Percentiles rank a stretch among this genome's conserved stretches.
Conservation (phyloP, 306 rosid species). For the Quercus robur region DNA sequence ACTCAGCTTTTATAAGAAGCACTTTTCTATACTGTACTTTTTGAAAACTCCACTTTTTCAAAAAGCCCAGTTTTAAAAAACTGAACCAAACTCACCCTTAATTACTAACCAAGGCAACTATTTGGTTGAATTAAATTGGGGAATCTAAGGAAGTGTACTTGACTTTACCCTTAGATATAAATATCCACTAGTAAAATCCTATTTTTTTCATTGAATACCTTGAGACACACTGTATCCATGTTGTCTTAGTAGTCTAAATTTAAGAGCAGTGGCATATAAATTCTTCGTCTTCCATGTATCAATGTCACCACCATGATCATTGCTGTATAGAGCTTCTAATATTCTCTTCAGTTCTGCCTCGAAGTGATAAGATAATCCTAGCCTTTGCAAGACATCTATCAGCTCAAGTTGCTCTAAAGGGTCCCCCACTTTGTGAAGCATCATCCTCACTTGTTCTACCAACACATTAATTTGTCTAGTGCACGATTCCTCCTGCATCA, state of each 20-base stretch:
- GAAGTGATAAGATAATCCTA: constrained; percentile 23
- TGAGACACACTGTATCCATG: constrained; percentile 1
- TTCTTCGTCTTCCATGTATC: neutral
- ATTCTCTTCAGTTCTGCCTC: neutral
- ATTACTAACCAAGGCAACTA: no score
- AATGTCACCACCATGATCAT: neutral
- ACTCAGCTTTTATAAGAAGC: no score
- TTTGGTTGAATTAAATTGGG: no score
- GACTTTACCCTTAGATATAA: no score
- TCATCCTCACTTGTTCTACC: constrained; percentile 6
- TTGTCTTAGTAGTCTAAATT: constrained; percentile 17
- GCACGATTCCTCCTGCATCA: constrained; percentile 8
- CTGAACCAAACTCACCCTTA: no score
- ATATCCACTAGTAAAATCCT: no score
- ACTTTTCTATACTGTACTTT: no score
- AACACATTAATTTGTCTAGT: neutral
- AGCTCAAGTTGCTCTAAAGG: constrained; percentile 20
- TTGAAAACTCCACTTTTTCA: no score
- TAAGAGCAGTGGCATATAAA: constrained; percentile 17
- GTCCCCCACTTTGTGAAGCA: neutral
- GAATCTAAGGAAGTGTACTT: no score
- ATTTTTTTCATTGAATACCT: neutral
- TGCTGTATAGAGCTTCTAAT: neutral
- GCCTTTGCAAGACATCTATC: constrained; percentile 18
- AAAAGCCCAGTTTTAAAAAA: no score